Evolutionary conservation across 163 green algal genomes (phyloP), one percentile per base, ranked within the genome.

Genomic region (Scenedesmus sp.): DNA sequence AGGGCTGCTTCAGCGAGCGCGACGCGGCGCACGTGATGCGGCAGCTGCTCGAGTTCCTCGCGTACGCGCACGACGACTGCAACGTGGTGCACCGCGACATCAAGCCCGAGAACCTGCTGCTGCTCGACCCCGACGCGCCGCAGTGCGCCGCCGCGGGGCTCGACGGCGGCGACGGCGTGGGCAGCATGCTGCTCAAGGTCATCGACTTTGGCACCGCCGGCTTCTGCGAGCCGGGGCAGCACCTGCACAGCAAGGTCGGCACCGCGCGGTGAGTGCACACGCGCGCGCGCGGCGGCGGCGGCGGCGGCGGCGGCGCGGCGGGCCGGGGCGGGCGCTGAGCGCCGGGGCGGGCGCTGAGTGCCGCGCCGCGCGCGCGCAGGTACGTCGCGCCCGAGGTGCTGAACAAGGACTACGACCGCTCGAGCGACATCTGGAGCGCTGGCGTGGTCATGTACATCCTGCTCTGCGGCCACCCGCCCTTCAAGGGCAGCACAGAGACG

Each of bases 381-480:
- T 47, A 47, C 39, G 39, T 47, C 39, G 39, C 39, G 6, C 39
- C 39, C 6, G 39, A 47, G 39, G 62, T 94, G 26, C 39, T 75
- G 17, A 48, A 51, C 26, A 34, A 69, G 39, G 75, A 82, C 29
- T 76, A 82, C 31, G 63, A 76, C 63, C 39, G 54, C 36, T 26
- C 54, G 48, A 53, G 51, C 31, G 75, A 82, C 53, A 70, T 82
- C 44, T 82, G 75, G 75, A 70, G 50, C 15, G 75, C 75, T 70
- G 75, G 75, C 44, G 65, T 98, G 20, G 97, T 99, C 63, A 91
- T 98, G 71, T 99, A 99, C 92, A 98, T 99, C 79, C 85, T 99
- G 58, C 86, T 99, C 15, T 93, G 85, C 47, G 95, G 96, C 22
- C 93, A 97, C 74, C 95, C 97, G 34, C 96, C 96, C 4, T 99